Base-by-base conservation (phyloP, 306 rosid species). In the Rosa rugosa region DNA sequence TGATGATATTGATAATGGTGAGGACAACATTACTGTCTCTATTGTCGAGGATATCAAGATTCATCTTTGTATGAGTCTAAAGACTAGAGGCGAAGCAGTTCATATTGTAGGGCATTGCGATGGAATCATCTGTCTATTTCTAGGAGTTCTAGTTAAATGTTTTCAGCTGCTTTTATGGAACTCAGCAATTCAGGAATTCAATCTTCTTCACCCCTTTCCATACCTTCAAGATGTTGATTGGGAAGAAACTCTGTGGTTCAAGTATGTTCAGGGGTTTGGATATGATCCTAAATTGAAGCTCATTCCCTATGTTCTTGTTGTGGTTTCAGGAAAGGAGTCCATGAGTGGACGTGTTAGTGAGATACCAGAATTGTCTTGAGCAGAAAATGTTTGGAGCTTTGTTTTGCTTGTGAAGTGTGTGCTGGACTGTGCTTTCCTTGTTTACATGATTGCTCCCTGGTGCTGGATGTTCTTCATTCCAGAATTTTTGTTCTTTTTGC, bases 51-150 rank as follows among this genome's bases (percentile, higher is more conserved):
- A 46, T 27, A 49, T 65, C 70, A 17, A 16, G 0, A 2, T 36
- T 14, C 46, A 25, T 16, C 14, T 42, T 68, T n/a, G 17, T 68
- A 68, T 68, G 31, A n/a, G 34, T 20, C 17, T 20, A 41, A 20
- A 1, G 18, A 4, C 6, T n/a, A n/a, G 17, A 4, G 49, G 3
- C 4, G 1, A 13, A 0, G 14, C n/a, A 1, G 12, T 68, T 59
- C 5, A 5, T 68, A 23, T 70, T 7, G 16, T 70, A 23, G 74
- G 40, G 2, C 40, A 77, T 23, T 68, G 68, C 25, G 8, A 77
- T 68, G 80, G 80, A 14, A 67, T 77, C 68, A 50, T 66, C 18
- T 77, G 50, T 77, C 14, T 66, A 9, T 11, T 14, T 53, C n/a
- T 34, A 25, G 53, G 36, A 31, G 36, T 31, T 31, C 36, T 31